Evolutionary conservation across 2,329 filamentous ascomycete genomes (phyloP).

Genomic region (Phoma sp.): DNA sequence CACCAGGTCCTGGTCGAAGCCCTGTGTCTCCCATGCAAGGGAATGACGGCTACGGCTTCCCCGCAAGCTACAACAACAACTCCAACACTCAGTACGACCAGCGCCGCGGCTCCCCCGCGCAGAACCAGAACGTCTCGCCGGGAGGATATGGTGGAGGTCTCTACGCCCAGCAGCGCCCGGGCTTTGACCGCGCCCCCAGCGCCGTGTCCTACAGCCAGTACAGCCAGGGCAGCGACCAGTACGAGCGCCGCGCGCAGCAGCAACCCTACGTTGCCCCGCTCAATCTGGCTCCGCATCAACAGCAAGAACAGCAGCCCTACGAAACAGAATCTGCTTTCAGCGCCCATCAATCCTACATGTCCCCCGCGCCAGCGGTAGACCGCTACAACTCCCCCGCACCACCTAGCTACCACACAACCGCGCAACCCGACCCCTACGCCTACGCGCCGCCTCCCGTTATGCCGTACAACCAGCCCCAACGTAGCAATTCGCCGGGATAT

Average conservation of each 20-base stretch:
- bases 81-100: conserved; percentile 16
- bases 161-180: too few relatives aligned
- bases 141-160: too few relatives aligned
- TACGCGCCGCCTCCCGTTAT: not conserved
- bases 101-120: conserved; percentile 22
- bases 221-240: conserved; percentile 16
- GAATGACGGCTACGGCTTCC: conserved; percentile 24
- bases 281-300: not conserved
- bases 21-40: conserved; percentile 30
- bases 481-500: conserved; percentile 1
- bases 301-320: conserved; percentile 3
- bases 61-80: conserved; percentile 27
- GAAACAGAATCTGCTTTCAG: not conserved
- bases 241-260: conserved; percentile 16
- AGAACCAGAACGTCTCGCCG: conserved; percentile 20
- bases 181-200: conserved; percentile 20
- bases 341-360: conserved; percentile 2
- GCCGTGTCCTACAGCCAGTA: conserved; percentile 24
- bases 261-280: conserved; percentile 6
- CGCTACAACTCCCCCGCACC: conserved; percentile 11
- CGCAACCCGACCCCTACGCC: not conserved
- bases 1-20: conserved; percentile 29
- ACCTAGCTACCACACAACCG: conserved; percentile 13
- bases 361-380: not conserved
- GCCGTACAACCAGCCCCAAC: conserved; percentile 1